Conservation (phyloP, 73 alveolate species). For the Paramecium bursaria region DNA sequence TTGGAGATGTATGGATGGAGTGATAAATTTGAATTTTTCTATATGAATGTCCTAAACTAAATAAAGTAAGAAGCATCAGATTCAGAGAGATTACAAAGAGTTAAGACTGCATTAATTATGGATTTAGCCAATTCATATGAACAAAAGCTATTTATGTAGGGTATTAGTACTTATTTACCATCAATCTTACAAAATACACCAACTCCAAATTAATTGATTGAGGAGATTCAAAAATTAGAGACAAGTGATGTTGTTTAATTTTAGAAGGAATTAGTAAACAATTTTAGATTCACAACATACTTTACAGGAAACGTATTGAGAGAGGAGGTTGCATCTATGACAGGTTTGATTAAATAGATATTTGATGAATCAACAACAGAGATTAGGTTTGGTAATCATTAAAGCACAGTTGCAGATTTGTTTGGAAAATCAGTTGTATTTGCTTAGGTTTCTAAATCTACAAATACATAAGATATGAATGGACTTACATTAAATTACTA, state of each 20-base stretch:
- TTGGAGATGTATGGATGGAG: slow-evolving; percentile 49
- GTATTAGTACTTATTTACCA: not conserved
- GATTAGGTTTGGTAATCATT: not conserved
- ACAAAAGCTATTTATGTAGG: slow-evolving; percentile 8
- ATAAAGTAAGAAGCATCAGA: not conserved
- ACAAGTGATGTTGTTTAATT: not conserved
- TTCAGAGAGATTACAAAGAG: not conserved
- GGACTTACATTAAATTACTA: slow-evolving; percentile 31
- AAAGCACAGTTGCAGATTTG: slow-evolving; percentile 1
- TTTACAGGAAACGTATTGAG: slow-evolving; percentile 35
- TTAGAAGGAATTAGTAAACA: slow-evolving; percentile 7
- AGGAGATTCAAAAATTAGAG: not conserved
- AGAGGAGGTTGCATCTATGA: slow-evolving; percentile 7
- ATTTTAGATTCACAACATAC: slow-evolving; percentile 36
- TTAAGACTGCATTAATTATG: not conserved
- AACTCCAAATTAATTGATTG: slow-evolving; percentile 33
- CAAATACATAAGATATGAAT: slow-evolving; percentile 20
- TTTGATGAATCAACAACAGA: slow-evolving; percentile 43
- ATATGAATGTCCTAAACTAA: slow-evolving; percentile 8
- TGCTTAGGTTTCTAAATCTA: not conserved
- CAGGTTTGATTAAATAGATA: not conserved
- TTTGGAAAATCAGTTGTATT: not conserved
- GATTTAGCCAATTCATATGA: slow-evolving; percentile 29
- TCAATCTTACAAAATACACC: slow-evolving; percentile 9
- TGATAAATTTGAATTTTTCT: slow-evolving; percentile 36